phyloP scores from a whole-genome alignment of 208 protist genomes.

The Herpetomonas muscarum region DNA sequence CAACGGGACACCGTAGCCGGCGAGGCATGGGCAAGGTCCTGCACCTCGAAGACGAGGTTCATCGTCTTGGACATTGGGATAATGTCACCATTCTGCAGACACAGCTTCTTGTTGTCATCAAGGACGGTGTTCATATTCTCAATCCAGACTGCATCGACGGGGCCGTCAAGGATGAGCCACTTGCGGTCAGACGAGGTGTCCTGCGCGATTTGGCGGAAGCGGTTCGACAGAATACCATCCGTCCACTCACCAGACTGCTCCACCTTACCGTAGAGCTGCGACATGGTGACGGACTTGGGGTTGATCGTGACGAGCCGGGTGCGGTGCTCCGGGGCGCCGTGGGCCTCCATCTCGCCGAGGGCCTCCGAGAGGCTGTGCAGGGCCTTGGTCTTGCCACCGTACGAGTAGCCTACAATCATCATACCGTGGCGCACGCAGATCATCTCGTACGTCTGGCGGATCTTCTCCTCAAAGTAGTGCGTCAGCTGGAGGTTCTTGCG shows the following conservation, averaged over 20 bases:
- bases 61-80: conserved; percentile 95
- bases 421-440: conserved; percentile 97
- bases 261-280: conserved; percentile 95
- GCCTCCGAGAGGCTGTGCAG: conserved; percentile 86
- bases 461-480: conserved; percentile 89
- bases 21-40: conserved; percentile 95
- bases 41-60: conserved; percentile 97
- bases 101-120: conserved; percentile 99
- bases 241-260: conserved; percentile 96
- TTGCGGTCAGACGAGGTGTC: conserved; percentile 85
- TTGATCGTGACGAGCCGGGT: conserved; percentile 91
- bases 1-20: conserved; percentile 97
- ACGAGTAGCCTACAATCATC: conserved; percentile 97
- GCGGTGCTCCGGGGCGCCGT: conserved; percentile 62
- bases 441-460: conserved; percentile 96
- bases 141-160: conserved; percentile 99
- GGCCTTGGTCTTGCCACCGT: conserved; percentile 89
- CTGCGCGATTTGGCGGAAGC: conserved; percentile 87
- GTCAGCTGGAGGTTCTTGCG: conserved; percentile 86
- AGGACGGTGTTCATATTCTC: conserved; percentile 99
- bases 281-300: conserved; percentile 95
- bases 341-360: conserved; percentile 73
- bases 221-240: conserved; percentile 95
- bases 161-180: conserved; percentile 96
- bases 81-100: conserved; percentile 96